Base-by-base conservation (phyloP, 2,329 filamentous ascomycete genomes). In the Gyromitra esculenta region DNA sequence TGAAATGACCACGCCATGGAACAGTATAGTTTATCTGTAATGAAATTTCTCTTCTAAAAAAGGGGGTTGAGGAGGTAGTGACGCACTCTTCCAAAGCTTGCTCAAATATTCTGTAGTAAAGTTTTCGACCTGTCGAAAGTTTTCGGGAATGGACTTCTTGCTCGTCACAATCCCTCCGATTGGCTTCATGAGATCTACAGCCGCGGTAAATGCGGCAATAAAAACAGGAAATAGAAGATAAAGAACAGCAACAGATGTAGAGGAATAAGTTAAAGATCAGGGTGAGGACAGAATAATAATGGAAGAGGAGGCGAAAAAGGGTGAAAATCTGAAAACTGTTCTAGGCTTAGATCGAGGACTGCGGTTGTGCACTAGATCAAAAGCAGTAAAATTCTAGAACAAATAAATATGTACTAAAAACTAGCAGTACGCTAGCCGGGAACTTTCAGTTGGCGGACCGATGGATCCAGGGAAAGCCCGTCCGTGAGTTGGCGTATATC, bases 21-120 rank as follows among this genome's bases (percentile, higher is more conserved):
- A 78, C 59, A 59, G 69, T 64, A 75, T 73, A 76, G 43, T 64
- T 43, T 52, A 54, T 78, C 59, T 72, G 43, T 41, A 50, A 60
- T 48, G 43, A 50, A 60, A 50, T 7, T 35, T 35, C 35, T 31
- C n/a, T 77, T 41, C 25, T 31, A 31, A 74, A 68, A 60, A 74
- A 73, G 60, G 69, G 41, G 73, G 59, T 64, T 59, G 60, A 70
- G 57, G 59, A 76, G 73, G 64, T 67, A 73, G 75, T 18, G 75
- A 80, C 81, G 71, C 82, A 87, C 86, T 85, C 84, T 83, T 85
- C 86, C 86, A 87, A 76, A 87, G 81, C 67, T 82, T 83, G 67
- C 82, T 83, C 76, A 86, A 82, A 79, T 85, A 83, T 31, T 84
- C 82, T 31, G 83, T 80, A 50, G 84, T 83, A 68, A 86, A 81